Evolutionary conservation across 441 rosid genomes (phyloP), one percentile per base, ranked within the genome.

Genomic region (Jatropha podagrica): DNA sequence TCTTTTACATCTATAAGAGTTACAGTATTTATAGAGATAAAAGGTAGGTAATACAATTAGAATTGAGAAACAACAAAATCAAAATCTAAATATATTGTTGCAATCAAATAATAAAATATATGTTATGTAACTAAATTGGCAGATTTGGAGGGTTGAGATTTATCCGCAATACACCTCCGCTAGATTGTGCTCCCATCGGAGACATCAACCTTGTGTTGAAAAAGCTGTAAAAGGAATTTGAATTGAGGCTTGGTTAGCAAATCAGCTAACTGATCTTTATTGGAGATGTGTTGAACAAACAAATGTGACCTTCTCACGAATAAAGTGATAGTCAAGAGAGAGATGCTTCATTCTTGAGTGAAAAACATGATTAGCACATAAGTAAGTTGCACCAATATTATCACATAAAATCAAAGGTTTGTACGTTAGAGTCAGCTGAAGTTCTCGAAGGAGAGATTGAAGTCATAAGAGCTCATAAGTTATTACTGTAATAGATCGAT

Each of bases 331-430:
- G 14, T 77, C 70, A 23, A 23, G 0, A 77, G 3, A 0, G 65
- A 81, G 18, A 4, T 77, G 78, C 3, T 81, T 64, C 4, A 54
- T 69, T 0, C 38, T 4, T 0, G 42, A 70, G 41, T 81, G 77
- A 37, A 68, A 72, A 0, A 75, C 18, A 0, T 0, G 79, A n/a
- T 60, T 81, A 2, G 48, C 40, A 14, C 58, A n/a, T 7, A 52
- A 9, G 6, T 8, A 41, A 1, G n/a, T 46, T 2, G 44, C 68
- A 2, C 58, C 52, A 7, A 52, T 13, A 37, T 78, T 79, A 23
- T 79, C 74, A 65, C 68, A 76, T 0, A 15, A 48, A 1, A 73
- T 5, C 0, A 75, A 2, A 0, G 41, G 54, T 7, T 18, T 18
- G 23, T 23, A 23, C 23, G 23, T 23, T 23, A 23, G 23, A 23